Base-by-base conservation (phyloP, 106 monocot genomes). In the Allium sativum region DNA sequence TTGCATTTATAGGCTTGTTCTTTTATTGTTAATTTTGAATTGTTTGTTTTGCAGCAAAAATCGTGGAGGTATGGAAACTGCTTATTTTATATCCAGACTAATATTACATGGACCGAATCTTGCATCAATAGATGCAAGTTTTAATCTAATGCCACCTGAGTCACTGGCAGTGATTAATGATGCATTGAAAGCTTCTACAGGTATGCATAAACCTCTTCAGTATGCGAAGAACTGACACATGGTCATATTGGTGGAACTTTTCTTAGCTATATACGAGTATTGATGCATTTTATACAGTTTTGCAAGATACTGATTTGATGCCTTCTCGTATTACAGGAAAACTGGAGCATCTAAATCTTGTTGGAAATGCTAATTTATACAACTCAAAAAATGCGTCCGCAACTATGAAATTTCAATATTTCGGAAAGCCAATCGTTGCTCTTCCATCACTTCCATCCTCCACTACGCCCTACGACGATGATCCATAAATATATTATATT, bases 121-220 rank as follows among this genome's bases (percentile, higher is more conserved):
- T 58, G 66, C 80, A 51, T 63, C 60, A 42, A 54, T 91, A 15
- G 65, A 91, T 72, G 87, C 84, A 50, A 73, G 75, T 53, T 75
- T 55, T 68, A 98, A 98, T 72, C 64, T 91, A 59, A 69, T 96
- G 73, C 96, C 91, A 21, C 54, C 68, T 58, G 84, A 82, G 53
- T 81, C 96, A 50, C 15, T 82, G 56, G 45, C 56, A 40, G 40
- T 84, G 55, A 82, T 91, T 61, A 62, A 56, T 62, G 71, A 76
- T 72, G 77, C 87, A 58, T 53, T 98, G 51, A 68, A 80, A 62
- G 55, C 67, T 9, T 65, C 72, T 42, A 72, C 68, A 74, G 81
- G 87, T 92, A 73, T 17, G 53, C 31, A 31, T 31, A 31, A 31
- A 31, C 31, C 5, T 31, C 31, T 31, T 0, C 1, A 2, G 5